Percentiles rank a stretch among this genome's conserved stretches.
phyloP scores from a whole-genome alignment of 2,329 filamentous ascomycete species.

The Kalmusia sp. region DNA sequence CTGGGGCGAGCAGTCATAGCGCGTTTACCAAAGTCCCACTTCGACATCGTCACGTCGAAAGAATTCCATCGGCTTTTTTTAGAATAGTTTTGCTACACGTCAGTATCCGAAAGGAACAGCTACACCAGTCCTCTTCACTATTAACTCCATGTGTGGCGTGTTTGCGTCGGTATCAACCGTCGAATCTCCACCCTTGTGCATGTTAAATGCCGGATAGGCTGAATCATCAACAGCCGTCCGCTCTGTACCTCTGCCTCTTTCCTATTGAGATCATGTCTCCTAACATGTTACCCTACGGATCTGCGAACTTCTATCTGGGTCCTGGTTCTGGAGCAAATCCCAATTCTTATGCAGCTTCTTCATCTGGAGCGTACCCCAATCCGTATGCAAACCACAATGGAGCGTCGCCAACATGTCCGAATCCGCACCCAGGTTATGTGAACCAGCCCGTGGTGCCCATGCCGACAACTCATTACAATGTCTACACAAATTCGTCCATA shows the following conservation, averaged over 20 bases:
- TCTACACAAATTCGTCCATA: neutral
- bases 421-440: too few relatives aligned
- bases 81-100: neutral
- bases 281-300: neutral
- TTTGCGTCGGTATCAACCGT: neutral
- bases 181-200: neutral
- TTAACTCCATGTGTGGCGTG: neutral
- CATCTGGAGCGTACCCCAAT: too few relatives aligned
- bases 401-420: too few relatives aligned
- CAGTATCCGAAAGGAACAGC: neutral
- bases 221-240: neutral
- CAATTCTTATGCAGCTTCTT: too few relatives aligned
- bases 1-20: too few relatives aligned
- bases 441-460: too few relatives aligned
- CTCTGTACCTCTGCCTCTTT: neutral
- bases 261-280: neutral
- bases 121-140: neutral
- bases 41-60: too few relatives aligned
- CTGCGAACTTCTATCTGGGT: neutral
- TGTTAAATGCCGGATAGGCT: neutral
- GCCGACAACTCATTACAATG: neutral
- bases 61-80: too few relatives aligned
- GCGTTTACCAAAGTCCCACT: too few relatives aligned
- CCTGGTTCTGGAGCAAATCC: too few relatives aligned
- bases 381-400: too few relatives aligned